Evolutionary conservation across 1,139 yeast species (phyloP).

Genomic region (Taphrina flavorubra): DNA sequence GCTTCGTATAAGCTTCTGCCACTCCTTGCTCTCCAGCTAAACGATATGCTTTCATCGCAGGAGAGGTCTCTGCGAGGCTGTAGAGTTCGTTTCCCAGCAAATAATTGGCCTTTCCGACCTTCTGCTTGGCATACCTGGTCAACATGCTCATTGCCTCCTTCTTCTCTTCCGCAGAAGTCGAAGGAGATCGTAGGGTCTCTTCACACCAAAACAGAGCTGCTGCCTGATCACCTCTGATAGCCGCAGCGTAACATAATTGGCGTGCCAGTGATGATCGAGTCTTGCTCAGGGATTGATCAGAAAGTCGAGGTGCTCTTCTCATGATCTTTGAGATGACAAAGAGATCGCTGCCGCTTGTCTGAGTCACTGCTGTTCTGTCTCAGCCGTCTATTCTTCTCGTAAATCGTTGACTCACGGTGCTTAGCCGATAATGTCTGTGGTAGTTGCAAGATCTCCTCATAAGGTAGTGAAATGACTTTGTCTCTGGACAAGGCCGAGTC

Average conservation of each 20-base stretch:
- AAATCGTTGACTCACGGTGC: background rate
- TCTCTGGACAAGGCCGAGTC: slow-evolving; percentile 25
- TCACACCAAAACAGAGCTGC: slow-evolving; percentile 32
- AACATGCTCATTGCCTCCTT: slow-evolving; percentile 21
- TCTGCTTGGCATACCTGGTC: slow-evolving; percentile 14
- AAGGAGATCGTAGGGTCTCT: slow-evolving; percentile 14
- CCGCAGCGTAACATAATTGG: slow-evolving; percentile 7
- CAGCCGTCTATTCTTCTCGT: background rate
- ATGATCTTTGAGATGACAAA: slow-evolving; percentile 32
- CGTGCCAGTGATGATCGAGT: slow-evolving; percentile 16
- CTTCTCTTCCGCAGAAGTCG: background rate
- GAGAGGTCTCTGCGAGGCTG: background rate
- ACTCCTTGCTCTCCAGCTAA: slow-evolving; percentile 36
- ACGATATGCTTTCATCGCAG: slow-evolving; percentile 23
- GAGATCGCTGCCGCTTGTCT: slow-evolving; percentile 12
- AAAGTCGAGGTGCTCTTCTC: slow-evolving; percentile 25
- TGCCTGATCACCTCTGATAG: slow-evolving; percentile 6
- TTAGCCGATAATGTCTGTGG: background rate
- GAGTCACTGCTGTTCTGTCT: background rate
- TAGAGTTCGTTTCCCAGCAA: slow-evolving; percentile 24
- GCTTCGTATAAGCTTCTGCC: slow-evolving; percentile 20
- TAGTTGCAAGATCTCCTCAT: slow-evolving; percentile 16
- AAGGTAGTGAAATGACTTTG: slow-evolving; percentile 18
- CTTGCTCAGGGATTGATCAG: slow-evolving; percentile 3
- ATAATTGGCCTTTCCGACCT: slow-evolving; percentile 25